Percentiles rank a stretch among this genome's conserved stretches.
Conservation (phyloP, 331 rosid species). For the Rosa hybrid region DNA sequence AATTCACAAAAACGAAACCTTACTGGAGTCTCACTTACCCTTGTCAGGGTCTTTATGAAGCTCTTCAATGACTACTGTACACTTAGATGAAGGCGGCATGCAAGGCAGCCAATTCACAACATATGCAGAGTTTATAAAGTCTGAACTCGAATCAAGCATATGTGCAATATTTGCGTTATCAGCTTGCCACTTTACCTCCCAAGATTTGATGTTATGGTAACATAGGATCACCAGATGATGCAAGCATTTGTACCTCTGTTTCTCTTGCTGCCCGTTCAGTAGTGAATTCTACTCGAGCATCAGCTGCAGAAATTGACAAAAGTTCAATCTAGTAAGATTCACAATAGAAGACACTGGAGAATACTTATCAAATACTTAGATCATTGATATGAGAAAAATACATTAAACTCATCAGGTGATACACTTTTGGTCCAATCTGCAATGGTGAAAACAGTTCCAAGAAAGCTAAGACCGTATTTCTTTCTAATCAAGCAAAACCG, state of each 20-base stretch:
- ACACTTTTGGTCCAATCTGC: not conserved
- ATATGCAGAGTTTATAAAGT: conserved; percentile 18
- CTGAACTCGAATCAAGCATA: conserved; percentile 20
- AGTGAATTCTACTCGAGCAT: conserved; percentile 65
- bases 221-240: conserved; percentile 93
- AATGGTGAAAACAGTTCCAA: conserved; percentile 4
- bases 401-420: not conserved
- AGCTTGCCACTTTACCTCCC: conserved; percentile 33
- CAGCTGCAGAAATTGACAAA: conserved; percentile 59
- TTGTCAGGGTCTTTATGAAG: conserved; percentile 43
- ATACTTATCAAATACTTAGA: not conserved
- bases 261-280: conserved; percentile 66
- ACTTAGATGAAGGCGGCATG: conserved; percentile 44
- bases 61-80: conserved; percentile 71
- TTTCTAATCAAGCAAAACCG: not conserved
- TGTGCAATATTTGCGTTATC: conserved; percentile 22
- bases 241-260: conserved; percentile 66
- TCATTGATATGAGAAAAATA: not conserved
- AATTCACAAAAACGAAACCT: conserved; percentile 50
- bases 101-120: conserved; percentile 43
- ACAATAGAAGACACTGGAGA: not conserved
- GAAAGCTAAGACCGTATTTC: not conserved
- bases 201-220: conserved; percentile 49
- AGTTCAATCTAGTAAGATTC: conserved; percentile 17
- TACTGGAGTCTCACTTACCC: conserved; percentile 42